Conservation (phyloP, 352 stramenopile genomes). For the Phytophthora ramorum region DNA sequence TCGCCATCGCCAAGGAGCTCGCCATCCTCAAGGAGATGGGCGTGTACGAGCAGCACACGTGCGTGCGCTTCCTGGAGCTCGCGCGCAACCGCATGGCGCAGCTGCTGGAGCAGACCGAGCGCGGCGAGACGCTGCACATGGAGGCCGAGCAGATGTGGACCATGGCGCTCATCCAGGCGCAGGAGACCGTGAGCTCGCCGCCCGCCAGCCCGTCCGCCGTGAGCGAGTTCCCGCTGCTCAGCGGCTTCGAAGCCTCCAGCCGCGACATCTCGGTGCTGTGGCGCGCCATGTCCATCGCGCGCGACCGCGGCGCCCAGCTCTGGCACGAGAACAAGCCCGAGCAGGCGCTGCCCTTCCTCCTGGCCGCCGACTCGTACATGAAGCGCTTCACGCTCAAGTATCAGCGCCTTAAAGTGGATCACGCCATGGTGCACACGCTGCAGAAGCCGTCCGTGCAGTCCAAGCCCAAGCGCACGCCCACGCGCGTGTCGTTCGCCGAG, state of each 20-base stretch:
- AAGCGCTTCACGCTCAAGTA: constrained; percentile 91
- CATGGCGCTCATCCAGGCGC: constrained; percentile 74
- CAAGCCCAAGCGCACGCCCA: constrained; percentile 44
- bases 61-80: constrained; percentile 79
- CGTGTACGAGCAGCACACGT: constrained; percentile 79
- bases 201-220: constrained; percentile 47
- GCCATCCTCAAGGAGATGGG: constrained; percentile 79
- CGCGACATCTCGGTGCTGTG: constrained; percentile 81
- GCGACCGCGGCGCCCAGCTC: constrained; percentile 78
- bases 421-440: constrained; percentile 80
- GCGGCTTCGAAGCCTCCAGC: constrained; percentile 67
- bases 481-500: constrained; percentile 73
- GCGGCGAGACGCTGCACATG: constrained; percentile 70
- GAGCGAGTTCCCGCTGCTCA: constrained; percentile 69
- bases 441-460: constrained; percentile 30
- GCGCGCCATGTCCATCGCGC: constrained; percentile 84
- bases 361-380: constrained; percentile 89
- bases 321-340: constrained; percentile 90
- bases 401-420: constrained; percentile 85
- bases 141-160: constrained; percentile 76
- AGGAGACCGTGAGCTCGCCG: constrained; percentile 48
- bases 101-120: constrained; percentile 68
- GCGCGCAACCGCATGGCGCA: constrained; percentile 68
- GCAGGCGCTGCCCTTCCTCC: constrained; percentile 79
- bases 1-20: constrained; percentile 83